These are phyloP conservation scores for Solanum hybrid DNA, from an alignment of 305 asterid species.

Conservation along the genomic window DNA sequence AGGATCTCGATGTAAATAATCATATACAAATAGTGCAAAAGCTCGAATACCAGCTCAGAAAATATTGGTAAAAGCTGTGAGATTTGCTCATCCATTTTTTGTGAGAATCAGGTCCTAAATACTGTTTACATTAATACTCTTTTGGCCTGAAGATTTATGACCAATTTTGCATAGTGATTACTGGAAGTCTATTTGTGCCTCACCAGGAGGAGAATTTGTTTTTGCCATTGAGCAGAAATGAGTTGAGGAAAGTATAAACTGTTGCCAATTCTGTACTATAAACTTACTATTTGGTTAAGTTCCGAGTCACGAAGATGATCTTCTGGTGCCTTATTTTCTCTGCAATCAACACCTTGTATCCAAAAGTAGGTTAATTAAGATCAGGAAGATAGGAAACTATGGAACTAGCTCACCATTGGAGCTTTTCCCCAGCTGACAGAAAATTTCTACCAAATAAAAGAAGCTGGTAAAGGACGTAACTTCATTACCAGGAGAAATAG, in stretches of 20 bases:
- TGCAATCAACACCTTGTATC: neutral
- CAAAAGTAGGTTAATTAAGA: neutral
- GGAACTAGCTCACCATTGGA: neutral
- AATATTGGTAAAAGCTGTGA: neutral
- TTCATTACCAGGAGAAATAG: neutral
- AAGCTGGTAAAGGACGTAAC: neutral
- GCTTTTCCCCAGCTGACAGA: neutral
- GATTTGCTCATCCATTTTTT: neutral
- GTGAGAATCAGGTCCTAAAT: neutral
- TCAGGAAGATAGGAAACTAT: neutral
- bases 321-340: neutral
- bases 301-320: neutral
- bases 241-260: neutral
- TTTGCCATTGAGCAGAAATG: neutral
- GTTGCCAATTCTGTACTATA: neutral
- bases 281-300: neutral
- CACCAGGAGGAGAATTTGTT: neutral
- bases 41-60: neutral
- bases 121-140: neutral
- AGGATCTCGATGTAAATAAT: constrained; percentile 25
- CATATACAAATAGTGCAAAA: neutral
- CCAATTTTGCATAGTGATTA: neutral
- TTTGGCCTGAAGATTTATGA: neutral
- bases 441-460: neutral
- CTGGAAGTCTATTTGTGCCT: neutral